Evolutionary conservation across 192 early-diverging fungal species (phyloP), one percentile per base, ranked within the genome.

Genomic region (Piromyces finnis): DNA sequence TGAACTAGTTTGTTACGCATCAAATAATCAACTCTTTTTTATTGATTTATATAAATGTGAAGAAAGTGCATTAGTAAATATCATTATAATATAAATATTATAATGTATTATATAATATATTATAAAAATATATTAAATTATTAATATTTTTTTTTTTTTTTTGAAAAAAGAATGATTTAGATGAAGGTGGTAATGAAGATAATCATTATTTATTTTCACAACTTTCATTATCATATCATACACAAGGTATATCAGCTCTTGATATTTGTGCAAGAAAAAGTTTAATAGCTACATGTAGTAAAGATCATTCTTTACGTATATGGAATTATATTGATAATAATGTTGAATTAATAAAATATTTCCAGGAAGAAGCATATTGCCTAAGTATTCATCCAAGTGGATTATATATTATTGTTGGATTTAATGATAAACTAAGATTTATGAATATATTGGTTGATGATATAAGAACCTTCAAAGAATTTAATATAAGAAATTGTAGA

Each of bases 381-480:
- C 83, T 90, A 16, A 89, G 89, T 22, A 84, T 91, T 29, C 90
- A 91, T 80, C 90, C 90, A 26, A 87, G 85, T 22, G 90, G 90
- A 27, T 85, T 91, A 30, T 91, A 90, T 82, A 88, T 91, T 78
- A 82, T 91, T 12, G 90, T 91, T 68, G 90, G 90, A 3, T 91
- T 91, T 79, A 82, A 83, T 78, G 90, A 91, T 80, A 91, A 91
- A 80, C 79, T 91, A 80, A 41, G 90, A 81, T 79, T 91, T 78
- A 89, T 90, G 88, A 90, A 88, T 79, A 79, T 91, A 78, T 82
- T 91, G 30, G 88, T 90, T 78, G 90, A 90, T 80, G 90, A 91
- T 82, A 85, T 91, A 27, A 79, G 90, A 29, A 82, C 84, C 36
- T 89, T 89, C 79, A 80, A 88, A 77, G 90, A 91, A 83, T 91